A percentile compares a stretch with the other conserved stretches of the same genome.
Evolutionary conservation across 345 rosid genomes (phyloP).

Genomic region (Lumnitzera littorea): DNA sequence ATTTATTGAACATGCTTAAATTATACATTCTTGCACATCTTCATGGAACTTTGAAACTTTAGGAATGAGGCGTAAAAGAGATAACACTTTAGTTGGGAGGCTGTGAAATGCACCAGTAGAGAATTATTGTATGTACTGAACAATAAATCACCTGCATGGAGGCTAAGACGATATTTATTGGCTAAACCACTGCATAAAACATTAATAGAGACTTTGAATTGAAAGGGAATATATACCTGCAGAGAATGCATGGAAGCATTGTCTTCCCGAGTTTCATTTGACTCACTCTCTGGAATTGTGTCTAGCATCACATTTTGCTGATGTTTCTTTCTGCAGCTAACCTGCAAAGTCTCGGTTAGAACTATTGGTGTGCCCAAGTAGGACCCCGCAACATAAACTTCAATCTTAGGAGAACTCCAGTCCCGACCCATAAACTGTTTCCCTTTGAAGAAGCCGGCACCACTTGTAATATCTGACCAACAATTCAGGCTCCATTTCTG

Average conservation of each 20-base stretch:
- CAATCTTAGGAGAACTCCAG: slow-evolving; percentile 45
- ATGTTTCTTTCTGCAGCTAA: slow-evolving; percentile 55
- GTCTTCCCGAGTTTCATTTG: slow-evolving; percentile 30
- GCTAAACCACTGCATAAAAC: background rate
- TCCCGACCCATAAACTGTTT: slow-evolving; percentile 38
- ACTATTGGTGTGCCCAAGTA: slow-evolving; percentile 72
- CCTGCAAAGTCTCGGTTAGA: slow-evolving; percentile 67
- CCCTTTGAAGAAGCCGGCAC: slow-evolving; percentile 51
- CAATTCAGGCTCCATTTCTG: slow-evolving; percentile 71
- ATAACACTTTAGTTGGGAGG: no score
- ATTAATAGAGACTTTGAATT: background rate
- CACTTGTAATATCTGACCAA: slow-evolving; percentile 33
- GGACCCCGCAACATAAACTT: slow-evolving; percentile 81
- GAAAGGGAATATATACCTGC: slow-evolving; percentile 38
- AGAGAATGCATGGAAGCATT: slow-evolving; percentile 27
- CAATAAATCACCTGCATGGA: no score
- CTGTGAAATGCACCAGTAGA: no score
- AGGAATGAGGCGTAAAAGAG: no score
- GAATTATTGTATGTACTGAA: no score
- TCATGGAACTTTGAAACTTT: no score
- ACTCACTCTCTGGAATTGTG: slow-evolving; percentile 70
- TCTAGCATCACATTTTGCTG: slow-evolving; percentile 47
- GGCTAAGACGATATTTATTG: no score
- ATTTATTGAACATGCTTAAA: no score
- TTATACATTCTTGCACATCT: no score